Percentiles rank a stretch among this genome's conserved stretches.
phyloP scores from a whole-genome alignment of 1,284 basidiomycete species.

The Ceratobasidium sp. region DNA sequence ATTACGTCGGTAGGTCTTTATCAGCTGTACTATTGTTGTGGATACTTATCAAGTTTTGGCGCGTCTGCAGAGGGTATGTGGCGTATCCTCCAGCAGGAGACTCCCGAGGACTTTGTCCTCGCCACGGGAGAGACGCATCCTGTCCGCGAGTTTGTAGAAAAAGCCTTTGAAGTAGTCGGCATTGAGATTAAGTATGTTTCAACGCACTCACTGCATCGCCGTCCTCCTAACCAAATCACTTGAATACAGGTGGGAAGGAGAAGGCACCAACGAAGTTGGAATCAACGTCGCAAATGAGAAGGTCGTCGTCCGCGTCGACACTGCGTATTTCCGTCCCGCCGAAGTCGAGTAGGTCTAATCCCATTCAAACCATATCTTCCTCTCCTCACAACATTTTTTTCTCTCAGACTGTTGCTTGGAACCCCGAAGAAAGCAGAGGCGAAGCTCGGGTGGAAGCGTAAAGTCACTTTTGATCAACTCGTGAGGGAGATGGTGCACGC shows the following conservation, averaged over 20 bases:
- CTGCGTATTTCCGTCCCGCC: slow-evolving; percentile 87
- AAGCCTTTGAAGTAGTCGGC: slow-evolving; percentile 78
- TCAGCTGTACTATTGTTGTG: background rate
- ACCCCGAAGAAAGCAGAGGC: slow-evolving; percentile 88
- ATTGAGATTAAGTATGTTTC: slow-evolving; percentile 71
- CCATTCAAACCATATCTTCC: slow-evolving; percentile 12
- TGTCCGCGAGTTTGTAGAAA: slow-evolving; percentile 90
- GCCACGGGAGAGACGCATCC: slow-evolving; percentile 93
- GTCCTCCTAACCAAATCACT: slow-evolving; percentile 38
- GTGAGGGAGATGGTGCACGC: slow-evolving; percentile 90
- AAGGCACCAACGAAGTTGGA: slow-evolving; percentile 81
- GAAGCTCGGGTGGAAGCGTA: slow-evolving; percentile 87
- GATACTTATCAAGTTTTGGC: background rate
- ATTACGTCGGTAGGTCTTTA: slow-evolving; percentile 55
- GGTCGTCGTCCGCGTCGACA: slow-evolving; percentile 83
- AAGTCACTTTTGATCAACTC: slow-evolving; percentile 82
- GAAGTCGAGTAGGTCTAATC: slow-evolving; percentile 85
- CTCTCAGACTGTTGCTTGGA: slow-evolving; percentile 77
- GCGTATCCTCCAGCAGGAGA: slow-evolving; percentile 89
- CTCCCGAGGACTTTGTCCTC: slow-evolving; percentile 88
- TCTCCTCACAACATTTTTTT: slow-evolving; percentile 9
- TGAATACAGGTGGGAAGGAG: slow-evolving; percentile 75
- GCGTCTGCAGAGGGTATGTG: slow-evolving; percentile 84
- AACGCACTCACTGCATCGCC: background rate
- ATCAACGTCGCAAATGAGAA: slow-evolving; percentile 71